Evolutionary conservation across 805 yeast genomes (phyloP), one percentile per base, ranked within the genome.

Genomic region (Myxozyma geophila): DNA sequence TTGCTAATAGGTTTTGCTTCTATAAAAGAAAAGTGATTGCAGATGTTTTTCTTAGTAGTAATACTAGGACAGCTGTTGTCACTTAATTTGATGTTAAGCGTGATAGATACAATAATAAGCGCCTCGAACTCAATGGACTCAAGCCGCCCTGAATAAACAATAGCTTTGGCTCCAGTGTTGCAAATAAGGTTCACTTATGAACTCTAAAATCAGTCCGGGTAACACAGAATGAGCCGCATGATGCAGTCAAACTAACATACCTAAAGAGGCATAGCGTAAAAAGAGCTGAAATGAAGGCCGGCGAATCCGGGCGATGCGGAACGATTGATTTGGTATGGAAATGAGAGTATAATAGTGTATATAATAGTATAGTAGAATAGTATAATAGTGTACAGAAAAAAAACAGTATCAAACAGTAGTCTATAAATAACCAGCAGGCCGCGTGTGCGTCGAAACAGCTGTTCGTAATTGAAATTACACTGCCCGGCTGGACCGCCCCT

Each of bases 161-260:
- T 43, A 19, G 17, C 17, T n/a, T 2, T 5, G 2, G 28, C 28
- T 28, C 28, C 28, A 28, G 2, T 5, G 5, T 5, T 5, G 28
- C 5, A 5, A 28, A 28, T 28, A 28, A 3, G 5, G 5, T n/a
- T n/a, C n/a, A n/a, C n/a, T n/a, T 28, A 28, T 28, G 28, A 28
- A 28, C 28, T 28, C 28, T 28, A 28, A 28, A 3, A 3, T 28
- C 5, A 15, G 28, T 7, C 53, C 53, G 39, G 40, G 53, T 35
- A 49, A 49, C 17, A 28, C 5, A 28, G 2, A 5, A 5, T 28
- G 17, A 28, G 53, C 40, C 15, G 41, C 53, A 10, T 43, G 40
- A 44, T 35, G 35, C 50, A 46, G 50, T 12, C 33, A 51, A 51
- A 51, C 36, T 51, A 51, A 10, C n/a, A 17, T 9, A 9, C 50